Conservation (phyloP, 164 flowering plant species). For the Kingdonia uniflora region DNA sequence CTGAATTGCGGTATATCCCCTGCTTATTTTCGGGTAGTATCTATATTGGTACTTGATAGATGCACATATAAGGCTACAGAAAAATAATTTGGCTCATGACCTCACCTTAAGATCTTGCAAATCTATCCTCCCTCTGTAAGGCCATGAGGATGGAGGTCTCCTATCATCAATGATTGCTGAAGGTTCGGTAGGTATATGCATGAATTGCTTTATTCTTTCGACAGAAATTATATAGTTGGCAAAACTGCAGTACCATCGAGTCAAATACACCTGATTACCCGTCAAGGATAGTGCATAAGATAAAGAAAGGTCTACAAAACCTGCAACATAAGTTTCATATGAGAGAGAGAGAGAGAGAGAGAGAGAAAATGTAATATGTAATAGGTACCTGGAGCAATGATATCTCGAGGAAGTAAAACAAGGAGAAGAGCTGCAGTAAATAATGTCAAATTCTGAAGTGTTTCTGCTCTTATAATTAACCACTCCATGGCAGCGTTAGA, state of each 20-base stretch:
- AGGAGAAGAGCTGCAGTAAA: constrained; percentile 55
- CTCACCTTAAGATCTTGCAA: constrained; percentile 50
- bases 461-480: constrained; percentile 55
- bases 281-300: constrained; percentile 70
- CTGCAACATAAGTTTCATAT: constrained; percentile 21
- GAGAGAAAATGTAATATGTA: constrained; percentile 16
- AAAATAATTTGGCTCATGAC: too few species aligned
- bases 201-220: constrained; percentile 83
- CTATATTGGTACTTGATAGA: too few species aligned
- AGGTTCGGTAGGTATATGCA: constrained; percentile 68
- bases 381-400: constrained; percentile 54
- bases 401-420: constrained; percentile 46
- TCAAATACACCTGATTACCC: constrained; percentile 40
- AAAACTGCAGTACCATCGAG: constrained; percentile 59
- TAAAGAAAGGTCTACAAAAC: constrained; percentile 75
- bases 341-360: too few species aligned
- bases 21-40: too few species aligned
- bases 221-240: constrained; percentile 68
- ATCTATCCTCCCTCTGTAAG: constrained; percentile 56
- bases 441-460: constrained; percentile 57
- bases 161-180: constrained; percentile 50
- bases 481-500: constrained; percentile 71
- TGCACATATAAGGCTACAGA: too few species aligned
- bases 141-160: constrained; percentile 77
- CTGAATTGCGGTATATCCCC: too few species aligned